Percentiles rank a stretch among this genome's conserved stretches.
phyloP scores from a whole-genome alignment of 2,329 filamentous ascomycete genomes.

The Phyllosticta citribraziliensis region DNA sequence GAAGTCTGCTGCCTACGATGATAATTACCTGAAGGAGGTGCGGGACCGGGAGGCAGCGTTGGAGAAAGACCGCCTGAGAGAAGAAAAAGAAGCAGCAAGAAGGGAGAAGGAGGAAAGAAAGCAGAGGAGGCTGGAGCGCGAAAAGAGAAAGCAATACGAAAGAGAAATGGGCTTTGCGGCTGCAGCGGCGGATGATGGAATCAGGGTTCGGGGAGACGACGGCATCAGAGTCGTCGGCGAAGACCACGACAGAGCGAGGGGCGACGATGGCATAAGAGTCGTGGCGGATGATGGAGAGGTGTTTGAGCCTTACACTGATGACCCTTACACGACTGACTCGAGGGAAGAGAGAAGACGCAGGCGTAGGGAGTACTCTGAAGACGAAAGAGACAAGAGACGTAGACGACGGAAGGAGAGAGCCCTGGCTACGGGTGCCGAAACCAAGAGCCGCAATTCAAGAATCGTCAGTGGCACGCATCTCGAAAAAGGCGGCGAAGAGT shows the following conservation, averaged over 20 bases:
- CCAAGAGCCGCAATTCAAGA: conserved; percentile 26
- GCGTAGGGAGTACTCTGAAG: conserved; percentile 14
- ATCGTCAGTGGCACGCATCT: conserved; percentile 38
- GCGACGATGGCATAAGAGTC: conserved; percentile 10
- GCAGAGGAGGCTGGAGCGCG: conserved; percentile 22
- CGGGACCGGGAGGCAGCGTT: conserved; percentile 25
- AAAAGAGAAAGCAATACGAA: conserved; percentile 30
- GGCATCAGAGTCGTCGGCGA: conserved; percentile 17
- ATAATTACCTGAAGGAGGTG: conserved; percentile 28
- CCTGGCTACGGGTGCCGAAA: conserved; percentile 4
- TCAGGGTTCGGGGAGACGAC: conserved; percentile 11
- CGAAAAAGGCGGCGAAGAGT: conserved; percentile 35
- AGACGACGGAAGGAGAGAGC: conserved; percentile 21
- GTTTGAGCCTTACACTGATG: conserved; percentile 2
- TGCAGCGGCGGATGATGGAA: conserved; percentile 5
- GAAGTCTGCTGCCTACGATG: conserved; percentile 32
- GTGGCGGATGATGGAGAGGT: neutral
- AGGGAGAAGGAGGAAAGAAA: conserved; percentile 18
- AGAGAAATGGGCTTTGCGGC: conserved; percentile 6
- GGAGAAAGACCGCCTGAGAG: conserved; percentile 25
- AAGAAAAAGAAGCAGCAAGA: conserved; percentile 23
- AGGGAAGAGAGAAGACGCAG: conserved; percentile 12
- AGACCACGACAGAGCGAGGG: conserved; percentile 12
- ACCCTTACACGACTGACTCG: conserved; percentile 2
- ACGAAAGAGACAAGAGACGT: conserved; percentile 18